These are phyloP conservation scores for Boletus sp. DNA, from an alignment of 768 basidiomycete species.

Conservation along the genomic window DNA sequence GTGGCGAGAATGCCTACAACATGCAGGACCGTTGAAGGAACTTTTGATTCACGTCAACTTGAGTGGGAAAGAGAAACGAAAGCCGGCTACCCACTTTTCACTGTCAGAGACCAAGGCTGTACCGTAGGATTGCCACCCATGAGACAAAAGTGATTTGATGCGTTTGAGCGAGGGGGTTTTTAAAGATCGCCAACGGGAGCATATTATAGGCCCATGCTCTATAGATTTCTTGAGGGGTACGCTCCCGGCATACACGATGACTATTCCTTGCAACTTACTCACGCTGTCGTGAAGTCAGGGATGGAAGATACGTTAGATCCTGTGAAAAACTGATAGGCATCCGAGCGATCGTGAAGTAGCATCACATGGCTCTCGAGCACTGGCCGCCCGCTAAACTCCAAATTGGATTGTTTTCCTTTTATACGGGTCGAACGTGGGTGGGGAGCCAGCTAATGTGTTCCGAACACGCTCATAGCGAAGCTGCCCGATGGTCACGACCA, in stretches of 20 bases:
- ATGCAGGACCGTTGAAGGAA: constrained; percentile 16
- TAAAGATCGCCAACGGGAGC: neutral
- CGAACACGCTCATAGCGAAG: neutral
- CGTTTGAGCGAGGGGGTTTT: neutral
- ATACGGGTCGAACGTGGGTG: no score
- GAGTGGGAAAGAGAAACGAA: neutral
- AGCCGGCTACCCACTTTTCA: constrained; percentile 8
- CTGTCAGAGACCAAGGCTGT: constrained; percentile 5
- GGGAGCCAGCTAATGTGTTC: neutral
- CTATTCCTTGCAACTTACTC: neutral
- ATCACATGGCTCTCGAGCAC: neutral
- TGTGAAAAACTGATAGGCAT: neutral
- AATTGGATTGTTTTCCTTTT: neutral
- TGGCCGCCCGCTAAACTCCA: neutral
- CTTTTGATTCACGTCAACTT: constrained; percentile 2
- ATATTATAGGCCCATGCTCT: neutral
- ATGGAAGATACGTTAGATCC: neutral
- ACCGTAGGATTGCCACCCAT: neutral
- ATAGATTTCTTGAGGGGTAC: neutral
- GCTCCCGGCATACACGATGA: neutral
- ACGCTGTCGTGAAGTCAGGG: neutral
- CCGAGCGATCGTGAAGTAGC: neutral
- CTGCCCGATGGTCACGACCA: neutral
- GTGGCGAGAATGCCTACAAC: constrained; percentile 20
- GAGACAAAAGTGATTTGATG: neutral